phyloP scores from a whole-genome alignment of 2,329 filamentous ascomycete genomes.

The Colletotrichum sp. region DNA sequence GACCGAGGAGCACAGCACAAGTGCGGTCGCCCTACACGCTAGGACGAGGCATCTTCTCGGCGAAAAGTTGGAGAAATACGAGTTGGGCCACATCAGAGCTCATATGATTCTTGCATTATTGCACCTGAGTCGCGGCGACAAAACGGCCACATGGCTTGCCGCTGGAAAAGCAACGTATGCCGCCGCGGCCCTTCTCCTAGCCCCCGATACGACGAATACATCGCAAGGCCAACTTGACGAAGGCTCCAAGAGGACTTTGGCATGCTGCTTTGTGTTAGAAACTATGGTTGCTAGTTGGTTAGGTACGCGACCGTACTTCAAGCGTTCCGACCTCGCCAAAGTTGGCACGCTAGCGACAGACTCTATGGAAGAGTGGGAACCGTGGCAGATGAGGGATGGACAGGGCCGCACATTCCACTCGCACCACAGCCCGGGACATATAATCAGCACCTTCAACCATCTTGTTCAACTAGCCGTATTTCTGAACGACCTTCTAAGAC shows the following conservation, averaged over 20 bases:
- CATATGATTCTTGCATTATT: not conserved
- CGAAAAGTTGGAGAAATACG: not conserved
- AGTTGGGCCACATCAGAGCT: conserved; percentile 1
- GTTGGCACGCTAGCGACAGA: not conserved
- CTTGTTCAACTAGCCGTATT: not conserved
- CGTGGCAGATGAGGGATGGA: not conserved
- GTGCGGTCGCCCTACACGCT: not conserved
- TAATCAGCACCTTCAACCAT: not conserved
- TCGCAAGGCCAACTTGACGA: not conserved
- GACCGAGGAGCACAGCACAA: not conserved
- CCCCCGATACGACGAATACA: not conserved
- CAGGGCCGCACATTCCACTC: not conserved
- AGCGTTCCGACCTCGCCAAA: not conserved
- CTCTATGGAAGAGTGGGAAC: not conserved
- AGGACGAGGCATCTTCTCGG: not conserved
- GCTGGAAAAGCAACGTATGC: conserved; percentile 2
- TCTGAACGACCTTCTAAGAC: not conserved
- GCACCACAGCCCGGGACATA: not conserved
- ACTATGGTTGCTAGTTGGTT: not conserved
- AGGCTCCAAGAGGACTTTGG: not conserved
- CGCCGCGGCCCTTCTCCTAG: not conserved
- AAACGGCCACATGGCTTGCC: conserved; percentile 2
- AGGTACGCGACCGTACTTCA: not conserved
- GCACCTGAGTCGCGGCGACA: not conserved
- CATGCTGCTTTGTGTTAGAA: conserved; percentile 9